A percentile compares a stretch with the other conserved stretches of the same genome.
Conservation (phyloP, 75 land plant species). For the Chamaecyparis obtusa region DNA sequence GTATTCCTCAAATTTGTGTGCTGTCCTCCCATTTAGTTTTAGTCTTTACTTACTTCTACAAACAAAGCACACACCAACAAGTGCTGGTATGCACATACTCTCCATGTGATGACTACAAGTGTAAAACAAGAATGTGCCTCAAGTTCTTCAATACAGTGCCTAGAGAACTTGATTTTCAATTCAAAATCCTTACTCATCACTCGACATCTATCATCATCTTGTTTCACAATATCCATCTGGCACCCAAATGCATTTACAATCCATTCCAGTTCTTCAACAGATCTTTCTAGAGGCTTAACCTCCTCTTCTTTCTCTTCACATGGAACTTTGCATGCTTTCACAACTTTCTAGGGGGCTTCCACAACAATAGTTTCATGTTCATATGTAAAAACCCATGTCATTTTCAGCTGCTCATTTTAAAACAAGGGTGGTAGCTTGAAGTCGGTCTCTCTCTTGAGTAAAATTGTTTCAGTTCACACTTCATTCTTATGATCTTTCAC, state of each 20-base stretch:
- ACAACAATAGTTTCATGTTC: constrained; percentile 76
- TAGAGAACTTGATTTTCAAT: constrained; percentile 57
- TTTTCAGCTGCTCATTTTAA: constrained; percentile 76
- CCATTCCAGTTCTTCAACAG: constrained; percentile 88
- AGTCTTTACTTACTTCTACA: no score
- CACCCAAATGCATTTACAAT: constrained; percentile 82
- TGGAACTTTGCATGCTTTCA: constrained; percentile 65
- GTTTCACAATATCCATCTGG: constrained; percentile 87
- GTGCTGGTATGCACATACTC: no score
- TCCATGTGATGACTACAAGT: no score
- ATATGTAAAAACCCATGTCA: constrained; percentile 59
- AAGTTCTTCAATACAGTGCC: constrained; percentile 77
- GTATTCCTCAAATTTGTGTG: no score
- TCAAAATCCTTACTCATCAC: constrained; percentile 79
- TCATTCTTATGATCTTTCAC: constrained; percentile 46
- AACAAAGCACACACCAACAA: no score
- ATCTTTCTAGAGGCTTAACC: constrained; percentile 77
- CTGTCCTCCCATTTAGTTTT: no score
- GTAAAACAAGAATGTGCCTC: no score
- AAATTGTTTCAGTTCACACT: constrained; percentile 41
- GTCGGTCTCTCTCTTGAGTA: constrained; percentile 51
- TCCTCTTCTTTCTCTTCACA: constrained; percentile 87
- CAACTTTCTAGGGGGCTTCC: constrained; percentile 79
- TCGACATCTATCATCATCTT: constrained; percentile 81
- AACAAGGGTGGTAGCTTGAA: constrained; percentile 40